phyloP scores from a whole-genome alignment of 768 basidiomycete species.

The Chalciporus piperatus region DNA sequence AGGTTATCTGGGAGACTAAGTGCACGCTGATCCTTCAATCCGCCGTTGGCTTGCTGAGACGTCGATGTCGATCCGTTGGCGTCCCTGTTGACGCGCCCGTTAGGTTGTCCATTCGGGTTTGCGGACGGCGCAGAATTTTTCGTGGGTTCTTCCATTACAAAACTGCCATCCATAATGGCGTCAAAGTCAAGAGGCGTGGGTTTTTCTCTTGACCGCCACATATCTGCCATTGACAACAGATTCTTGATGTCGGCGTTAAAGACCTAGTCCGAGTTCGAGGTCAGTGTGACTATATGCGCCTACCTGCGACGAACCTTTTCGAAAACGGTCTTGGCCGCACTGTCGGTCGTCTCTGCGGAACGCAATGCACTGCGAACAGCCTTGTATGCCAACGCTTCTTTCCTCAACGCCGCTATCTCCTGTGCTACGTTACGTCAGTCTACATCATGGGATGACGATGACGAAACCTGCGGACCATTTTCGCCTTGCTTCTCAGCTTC shows the following conservation, averaged over 20 bases:
- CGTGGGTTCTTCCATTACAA: conserved; percentile 39
- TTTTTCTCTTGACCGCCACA: conserved; percentile 92
- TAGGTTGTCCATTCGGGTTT: conserved; percentile 21
- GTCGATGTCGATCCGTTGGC: conserved; percentile 2
- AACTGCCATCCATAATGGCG: conserved; percentile 63
- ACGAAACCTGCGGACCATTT: conserved; percentile 57
- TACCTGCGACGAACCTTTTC: conserved; percentile 60
- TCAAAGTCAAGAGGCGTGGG: conserved; percentile 84
- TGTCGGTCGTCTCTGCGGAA: conserved; percentile 33
- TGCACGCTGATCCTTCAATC: conserved; percentile 80
- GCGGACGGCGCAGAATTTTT: conserved; percentile 12
- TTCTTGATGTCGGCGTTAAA: conserved; percentile 87
- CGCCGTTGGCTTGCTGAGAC: conserved; percentile 16
- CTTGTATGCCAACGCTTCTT: conserved; percentile 86
- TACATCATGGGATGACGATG: neutral
- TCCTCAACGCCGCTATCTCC: conserved; percentile 87
- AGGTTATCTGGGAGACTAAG: conserved; percentile 80
- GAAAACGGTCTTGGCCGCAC: conserved; percentile 72
- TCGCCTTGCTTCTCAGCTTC: conserved; percentile 92
- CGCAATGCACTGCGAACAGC: conserved; percentile 73
- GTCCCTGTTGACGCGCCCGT: conserved; percentile 24
- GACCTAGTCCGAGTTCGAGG: conserved; percentile 48
- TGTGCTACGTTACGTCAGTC: conserved; percentile 49
- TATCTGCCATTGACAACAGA: conserved; percentile 88
- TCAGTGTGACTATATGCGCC: conserved; percentile 1